Percentiles rank a stretch among this genome's conserved stretches.
These are phyloP conservation scores for Posidonia australis DNA, from an alignment of 106 monocot species.

Conservation along the genomic window DNA sequence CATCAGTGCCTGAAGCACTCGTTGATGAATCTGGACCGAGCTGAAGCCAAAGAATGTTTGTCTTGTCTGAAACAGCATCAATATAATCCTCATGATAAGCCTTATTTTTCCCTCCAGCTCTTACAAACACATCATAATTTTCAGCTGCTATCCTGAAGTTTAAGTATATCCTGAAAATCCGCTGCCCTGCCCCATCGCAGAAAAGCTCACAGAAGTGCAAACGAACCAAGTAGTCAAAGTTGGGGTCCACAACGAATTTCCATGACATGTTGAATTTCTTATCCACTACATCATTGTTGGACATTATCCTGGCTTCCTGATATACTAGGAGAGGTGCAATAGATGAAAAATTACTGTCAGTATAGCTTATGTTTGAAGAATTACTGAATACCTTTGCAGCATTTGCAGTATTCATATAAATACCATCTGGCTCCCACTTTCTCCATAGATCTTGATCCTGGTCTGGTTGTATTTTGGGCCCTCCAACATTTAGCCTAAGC, in stretches of 20 bases:
- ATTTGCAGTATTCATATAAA: conserved; percentile 52
- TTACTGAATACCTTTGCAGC: conserved; percentile 37
- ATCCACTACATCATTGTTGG: conserved; percentile 45
- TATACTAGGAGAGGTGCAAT: conserved; percentile 57
- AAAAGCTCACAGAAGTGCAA: conserved; percentile 77
- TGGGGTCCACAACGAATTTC: conserved; percentile 50
- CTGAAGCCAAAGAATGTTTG: conserved; percentile 69
- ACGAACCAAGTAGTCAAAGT: conserved; percentile 70
- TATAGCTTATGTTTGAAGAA: conserved; percentile 48
- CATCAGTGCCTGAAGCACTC: conserved; percentile 37
- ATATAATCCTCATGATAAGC: conserved; percentile 73
- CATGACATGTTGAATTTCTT: conserved; percentile 77
- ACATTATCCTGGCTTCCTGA: conserved; percentile 60
- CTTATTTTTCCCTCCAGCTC: conserved; percentile 54
- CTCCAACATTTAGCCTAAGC: conserved; percentile 72
- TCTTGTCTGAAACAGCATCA: conserved; percentile 27
- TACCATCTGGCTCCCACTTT: conserved; percentile 56
- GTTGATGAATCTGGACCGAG: conserved; percentile 48
- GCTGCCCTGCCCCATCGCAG: conserved; percentile 41
- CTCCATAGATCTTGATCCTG: conserved; percentile 38
- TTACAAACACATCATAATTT: conserved; percentile 45
- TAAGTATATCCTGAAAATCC: conserved; percentile 71
- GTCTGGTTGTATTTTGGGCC: conserved; percentile 21
- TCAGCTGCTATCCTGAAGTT: conserved; percentile 72
- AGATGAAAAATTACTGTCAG: conserved; percentile 20